Evolutionary conservation across 2,329 filamentous ascomycete species (phyloP).

Genomic region (Cordyceps fumosorosea): DNA sequence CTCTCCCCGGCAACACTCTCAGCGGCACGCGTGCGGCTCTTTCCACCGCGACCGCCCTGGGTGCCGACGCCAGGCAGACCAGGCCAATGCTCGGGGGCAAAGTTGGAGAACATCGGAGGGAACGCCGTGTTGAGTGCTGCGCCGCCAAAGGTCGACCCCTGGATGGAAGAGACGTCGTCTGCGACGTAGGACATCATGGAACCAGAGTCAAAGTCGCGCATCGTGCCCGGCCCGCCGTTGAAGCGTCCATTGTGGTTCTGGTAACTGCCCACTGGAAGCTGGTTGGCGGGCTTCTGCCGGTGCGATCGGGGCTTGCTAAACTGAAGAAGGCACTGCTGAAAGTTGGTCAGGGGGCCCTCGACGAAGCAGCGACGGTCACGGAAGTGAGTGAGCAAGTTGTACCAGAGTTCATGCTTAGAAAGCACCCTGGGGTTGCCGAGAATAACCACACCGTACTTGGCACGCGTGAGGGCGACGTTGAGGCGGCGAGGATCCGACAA

Average conservation of each 20-base stretch:
- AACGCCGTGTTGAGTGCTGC: slow-evolving; percentile 69
- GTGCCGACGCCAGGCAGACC: slow-evolving; percentile 60
- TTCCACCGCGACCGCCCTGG: slow-evolving; percentile 56
- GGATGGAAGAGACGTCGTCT: slow-evolving; percentile 93
- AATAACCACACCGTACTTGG: slow-evolving; percentile 94
- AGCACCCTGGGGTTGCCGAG: slow-evolving; percentile 96
- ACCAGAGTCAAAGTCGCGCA: slow-evolving; percentile 63
- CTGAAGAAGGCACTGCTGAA: slow-evolving; percentile 92
- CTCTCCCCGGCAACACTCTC: slow-evolving; percentile 88
- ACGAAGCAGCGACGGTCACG: slow-evolving; percentile 95
- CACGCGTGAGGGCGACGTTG: slow-evolving; percentile 93
- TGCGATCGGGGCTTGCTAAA: slow-evolving; percentile 94
- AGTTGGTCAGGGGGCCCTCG: slow-evolving; percentile 87
- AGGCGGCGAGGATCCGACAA: slow-evolving; percentile 94
- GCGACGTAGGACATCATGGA: slow-evolving; percentile 94
- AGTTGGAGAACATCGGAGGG: slow-evolving; percentile 92
- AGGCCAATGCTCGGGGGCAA: slow-evolving; percentile 84
- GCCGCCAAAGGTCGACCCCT: slow-evolving; percentile 83
- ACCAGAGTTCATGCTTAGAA: slow-evolving; percentile 97
- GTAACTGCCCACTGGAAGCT: slow-evolving; percentile 48
- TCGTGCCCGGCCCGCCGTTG: slow-evolving; percentile 29
- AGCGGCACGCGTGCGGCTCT: slow-evolving; percentile 59
- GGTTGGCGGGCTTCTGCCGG: slow-evolving; percentile 71
- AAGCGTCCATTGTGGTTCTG: slow-evolving; percentile 31
- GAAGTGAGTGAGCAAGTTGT: slow-evolving; percentile 90